Conservation (phyloP, 108 stramenopile genomes). For the Parietichytrium sp. region DNA sequence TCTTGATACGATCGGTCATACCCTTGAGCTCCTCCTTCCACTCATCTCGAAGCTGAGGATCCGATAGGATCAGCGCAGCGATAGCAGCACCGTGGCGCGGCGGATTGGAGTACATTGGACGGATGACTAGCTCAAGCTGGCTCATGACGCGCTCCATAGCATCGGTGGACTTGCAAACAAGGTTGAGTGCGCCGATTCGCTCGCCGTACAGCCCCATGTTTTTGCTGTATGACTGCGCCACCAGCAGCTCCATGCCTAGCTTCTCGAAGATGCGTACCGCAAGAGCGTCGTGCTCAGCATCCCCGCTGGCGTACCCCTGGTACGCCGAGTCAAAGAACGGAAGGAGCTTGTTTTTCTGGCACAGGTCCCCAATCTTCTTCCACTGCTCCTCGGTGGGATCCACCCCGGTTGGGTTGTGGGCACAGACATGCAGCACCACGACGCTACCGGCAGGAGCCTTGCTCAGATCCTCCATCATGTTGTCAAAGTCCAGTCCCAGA, state of each 20-base stretch:
- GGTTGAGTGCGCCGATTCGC: conserved; percentile 51
- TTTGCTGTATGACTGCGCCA: conserved; percentile 56
- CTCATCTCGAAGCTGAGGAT: conserved; percentile 34
- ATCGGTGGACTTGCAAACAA: neutral
- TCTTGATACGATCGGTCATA: conserved; percentile 44
- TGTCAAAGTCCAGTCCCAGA: conserved; percentile 42
- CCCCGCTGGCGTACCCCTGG: conserved; percentile 54
- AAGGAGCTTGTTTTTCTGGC: neutral
- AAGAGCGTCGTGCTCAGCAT: conserved; percentile 37
- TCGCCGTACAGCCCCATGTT: conserved; percentile 64
- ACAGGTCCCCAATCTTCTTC: conserved; percentile 46
- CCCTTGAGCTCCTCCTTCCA: conserved; percentile 46
- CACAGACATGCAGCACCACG: conserved; percentile 57
- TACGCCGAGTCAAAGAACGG: conserved; percentile 64
- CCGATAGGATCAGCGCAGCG: conserved; percentile 7
- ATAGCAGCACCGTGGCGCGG: conserved; percentile 41
- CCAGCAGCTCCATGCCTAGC: conserved; percentile 41
- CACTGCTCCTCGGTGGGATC: conserved; percentile 56
- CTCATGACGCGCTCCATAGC: conserved; percentile 38
- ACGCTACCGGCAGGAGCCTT: conserved; percentile 42
- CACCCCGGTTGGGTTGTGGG: conserved; percentile 63
- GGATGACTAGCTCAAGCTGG: conserved; percentile 47
- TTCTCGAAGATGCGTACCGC: conserved; percentile 50
- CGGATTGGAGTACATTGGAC: conserved; percentile 58
- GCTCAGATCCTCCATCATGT: conserved; percentile 45